These are phyloP conservation scores for Herpotrichia juniperi DNA, from an alignment of 2,329 filamentous ascomycete species.

Conservation along the genomic window DNA sequence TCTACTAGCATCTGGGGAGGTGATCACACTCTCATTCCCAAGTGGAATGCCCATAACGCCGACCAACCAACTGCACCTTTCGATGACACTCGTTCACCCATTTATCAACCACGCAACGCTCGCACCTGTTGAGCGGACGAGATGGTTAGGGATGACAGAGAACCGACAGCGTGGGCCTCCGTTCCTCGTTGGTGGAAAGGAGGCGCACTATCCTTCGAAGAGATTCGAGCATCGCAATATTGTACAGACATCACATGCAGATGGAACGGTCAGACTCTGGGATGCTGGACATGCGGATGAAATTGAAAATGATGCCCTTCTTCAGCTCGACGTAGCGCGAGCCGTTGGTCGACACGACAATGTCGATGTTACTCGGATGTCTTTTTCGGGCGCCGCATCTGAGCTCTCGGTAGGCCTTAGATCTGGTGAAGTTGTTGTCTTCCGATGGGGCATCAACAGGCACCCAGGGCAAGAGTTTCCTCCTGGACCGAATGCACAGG, in stretches of 20 bases:
- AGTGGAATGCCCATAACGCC: conserved; percentile 89
- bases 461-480: conserved; percentile 69
- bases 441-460: conserved; percentile 84
- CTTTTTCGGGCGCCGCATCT: conserved; percentile 78
- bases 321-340: conserved; percentile 87
- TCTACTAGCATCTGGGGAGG: conserved; percentile 82
- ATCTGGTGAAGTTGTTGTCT: conserved; percentile 85
- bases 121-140: conserved; percentile 75
- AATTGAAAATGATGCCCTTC: conserved; percentile 80
- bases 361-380: conserved; percentile 78
- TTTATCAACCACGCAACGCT: conserved; percentile 78
- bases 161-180: conserved; percentile 77
- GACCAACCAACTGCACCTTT: conserved; percentile 90
- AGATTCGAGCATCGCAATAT: conserved; percentile 84
- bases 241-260: conserved; percentile 84
- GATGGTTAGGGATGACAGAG: conserved; percentile 93
- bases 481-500: conserved; percentile 53
- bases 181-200: conserved; percentile 79
- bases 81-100: conserved; percentile 85
- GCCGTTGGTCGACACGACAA: conserved; percentile 80
- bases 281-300: conserved; percentile 91
- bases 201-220: conserved; percentile 71
- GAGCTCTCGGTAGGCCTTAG: conserved; percentile 84
- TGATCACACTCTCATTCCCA: conserved; percentile 89
- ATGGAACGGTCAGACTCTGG: conserved; percentile 91